Evolutionary conservation across 495 filamentous ascomycete genomes (phyloP).

Genomic region (Aspergillus wentii): DNA sequence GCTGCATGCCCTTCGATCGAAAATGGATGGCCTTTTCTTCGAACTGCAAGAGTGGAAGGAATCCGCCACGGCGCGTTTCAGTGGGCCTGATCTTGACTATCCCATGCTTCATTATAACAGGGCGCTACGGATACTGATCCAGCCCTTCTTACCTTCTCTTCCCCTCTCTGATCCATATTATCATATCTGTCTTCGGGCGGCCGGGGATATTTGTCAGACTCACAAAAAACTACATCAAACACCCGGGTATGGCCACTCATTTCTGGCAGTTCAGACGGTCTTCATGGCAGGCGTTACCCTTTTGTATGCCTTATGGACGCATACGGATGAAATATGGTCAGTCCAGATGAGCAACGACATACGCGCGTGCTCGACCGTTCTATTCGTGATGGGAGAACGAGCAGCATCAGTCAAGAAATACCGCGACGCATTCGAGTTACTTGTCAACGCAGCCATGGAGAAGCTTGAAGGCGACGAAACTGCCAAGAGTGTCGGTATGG

Average conservation of each 20-base stretch:
- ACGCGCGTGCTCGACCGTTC: conserved; percentile 48
- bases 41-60: conserved; percentile 50
- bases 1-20: conserved; percentile 37
- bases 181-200: conserved; percentile 44
- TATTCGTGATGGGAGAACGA: conserved; percentile 52
- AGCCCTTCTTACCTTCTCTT: conserved; percentile 47
- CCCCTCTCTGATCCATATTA: conserved; percentile 45
- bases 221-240: conserved; percentile 50
- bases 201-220: conserved; percentile 49
- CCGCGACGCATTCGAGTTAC: conserved; percentile 48
- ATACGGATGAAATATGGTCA: conserved; percentile 45
- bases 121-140: conserved; percentile 46
- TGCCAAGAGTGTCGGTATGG: conserved; percentile 34
- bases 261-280: conserved; percentile 50
- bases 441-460: conserved; percentile 52
- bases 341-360: conserved; percentile 50
- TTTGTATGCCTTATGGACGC: conserved; percentile 44
- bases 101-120: conserved; percentile 49
- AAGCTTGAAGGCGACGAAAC: conserved; percentile 40
- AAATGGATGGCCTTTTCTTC: conserved; percentile 45
- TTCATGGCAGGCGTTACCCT: conserved; percentile 52
- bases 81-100: conserved; percentile 40
- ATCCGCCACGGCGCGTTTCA: conserved; percentile 33
- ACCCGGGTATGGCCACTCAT: conserved; percentile 50
- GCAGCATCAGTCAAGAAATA: conserved; percentile 49